Evolutionary conservation across 2,329 filamentous ascomycete species (phyloP).

Genomic region (Penicillium sp.): DNA sequence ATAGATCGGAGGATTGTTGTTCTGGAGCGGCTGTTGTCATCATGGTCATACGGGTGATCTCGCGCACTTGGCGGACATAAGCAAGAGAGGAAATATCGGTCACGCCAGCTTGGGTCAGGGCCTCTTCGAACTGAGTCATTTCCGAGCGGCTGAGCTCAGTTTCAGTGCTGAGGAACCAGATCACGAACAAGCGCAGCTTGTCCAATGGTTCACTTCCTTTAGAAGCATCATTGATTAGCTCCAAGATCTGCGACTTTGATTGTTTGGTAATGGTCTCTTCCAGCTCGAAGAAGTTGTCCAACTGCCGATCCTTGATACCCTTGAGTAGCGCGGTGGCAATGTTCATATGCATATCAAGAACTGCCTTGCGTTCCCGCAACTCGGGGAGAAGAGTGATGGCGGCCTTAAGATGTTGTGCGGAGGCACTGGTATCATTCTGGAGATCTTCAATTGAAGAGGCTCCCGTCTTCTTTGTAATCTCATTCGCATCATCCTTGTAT

Average conservation of each 20-base stretch:
- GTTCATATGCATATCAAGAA: slow-evolving; percentile 98
- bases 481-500: slow-evolving; percentile 92
- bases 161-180: slow-evolving; percentile 95
- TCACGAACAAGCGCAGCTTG: slow-evolving; percentile 91
- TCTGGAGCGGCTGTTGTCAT: slow-evolving; percentile 76
- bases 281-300: slow-evolving; percentile 94
- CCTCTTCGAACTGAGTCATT: slow-evolving; percentile 81
- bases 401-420: slow-evolving; percentile 90
- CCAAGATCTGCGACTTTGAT: slow-evolving; percentile 82
- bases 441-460: slow-evolving; percentile 90
- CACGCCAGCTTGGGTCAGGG: slow-evolving; percentile 68
- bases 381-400: slow-evolving; percentile 92
- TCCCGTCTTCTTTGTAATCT: slow-evolving; percentile 93
- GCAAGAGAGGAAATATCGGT: slow-evolving; percentile 74
- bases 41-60: slow-evolving; percentile 97
- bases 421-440: slow-evolving; percentile 82
- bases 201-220: slow-evolving; percentile 84
- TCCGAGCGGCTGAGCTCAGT: slow-evolving; percentile 80
- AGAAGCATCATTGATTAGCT: slow-evolving; percentile 74
- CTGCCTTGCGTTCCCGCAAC: slow-evolving; percentile 85
- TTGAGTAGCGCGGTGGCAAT: slow-evolving; percentile 76
- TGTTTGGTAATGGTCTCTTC: slow-evolving; percentile 93
- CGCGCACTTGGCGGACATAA: slow-evolving; percentile 87
- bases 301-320: slow-evolving; percentile 89
- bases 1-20: slow-evolving; percentile 67